Evolutionary conservation across 306 rosid genomes (phyloP).

Genomic region (Ochetophila trinervis): DNA sequence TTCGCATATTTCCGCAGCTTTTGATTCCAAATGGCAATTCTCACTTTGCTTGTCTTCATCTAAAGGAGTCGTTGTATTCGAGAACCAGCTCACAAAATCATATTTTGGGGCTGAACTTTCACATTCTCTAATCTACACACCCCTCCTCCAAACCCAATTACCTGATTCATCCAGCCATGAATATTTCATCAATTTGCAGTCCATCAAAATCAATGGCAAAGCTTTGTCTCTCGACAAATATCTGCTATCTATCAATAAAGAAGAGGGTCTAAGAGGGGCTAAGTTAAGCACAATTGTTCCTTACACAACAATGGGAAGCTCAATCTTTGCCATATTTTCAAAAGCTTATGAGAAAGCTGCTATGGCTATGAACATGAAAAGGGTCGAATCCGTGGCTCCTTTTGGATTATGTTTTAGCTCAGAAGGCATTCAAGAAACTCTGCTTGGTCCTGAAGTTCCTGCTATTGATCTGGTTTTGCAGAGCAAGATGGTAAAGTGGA

Average conservation of each 20-base stretch:
- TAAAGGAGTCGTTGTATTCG: slow-evolving; percentile 42
- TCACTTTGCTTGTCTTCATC: slow-evolving; percentile 58
- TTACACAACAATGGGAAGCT: slow-evolving; percentile 53
- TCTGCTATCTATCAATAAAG: slow-evolving; percentile 3
- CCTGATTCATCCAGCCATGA: slow-evolving; percentile 33
- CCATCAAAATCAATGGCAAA: slow-evolving; percentile 53
- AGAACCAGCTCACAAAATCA: slow-evolving; percentile 17
- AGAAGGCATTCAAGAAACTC: neutral
- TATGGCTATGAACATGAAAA: slow-evolving; percentile 39
- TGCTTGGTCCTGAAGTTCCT: slow-evolving; percentile 39
- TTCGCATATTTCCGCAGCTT: slow-evolving; percentile 52
- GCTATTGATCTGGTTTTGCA: slow-evolving; percentile 59
- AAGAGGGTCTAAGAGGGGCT: slow-evolving; percentile 28
- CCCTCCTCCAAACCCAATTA: slow-evolving; percentile 31
- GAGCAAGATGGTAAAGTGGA: slow-evolving; percentile 82
- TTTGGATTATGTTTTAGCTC: slow-evolving; percentile 60
- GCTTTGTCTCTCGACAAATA: slow-evolving; percentile 38
- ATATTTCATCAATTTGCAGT: slow-evolving; percentile 53
- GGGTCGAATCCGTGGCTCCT: slow-evolving; percentile 45
- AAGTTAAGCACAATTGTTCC: slow-evolving; percentile 61
- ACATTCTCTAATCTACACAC: slow-evolving; percentile 59
- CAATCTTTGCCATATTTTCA: slow-evolving; percentile 34
- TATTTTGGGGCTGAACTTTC: slow-evolving; percentile 33
- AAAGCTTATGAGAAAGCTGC: slow-evolving; percentile 54
- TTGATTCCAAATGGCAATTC: slow-evolving; percentile 37